A percentile compares a stretch with the other conserved stretches of the same genome.
Evolutionary conservation across 192 early-diverging fungal genomes (phyloP).

Genomic region (Paraglomus brasilianum): DNA sequence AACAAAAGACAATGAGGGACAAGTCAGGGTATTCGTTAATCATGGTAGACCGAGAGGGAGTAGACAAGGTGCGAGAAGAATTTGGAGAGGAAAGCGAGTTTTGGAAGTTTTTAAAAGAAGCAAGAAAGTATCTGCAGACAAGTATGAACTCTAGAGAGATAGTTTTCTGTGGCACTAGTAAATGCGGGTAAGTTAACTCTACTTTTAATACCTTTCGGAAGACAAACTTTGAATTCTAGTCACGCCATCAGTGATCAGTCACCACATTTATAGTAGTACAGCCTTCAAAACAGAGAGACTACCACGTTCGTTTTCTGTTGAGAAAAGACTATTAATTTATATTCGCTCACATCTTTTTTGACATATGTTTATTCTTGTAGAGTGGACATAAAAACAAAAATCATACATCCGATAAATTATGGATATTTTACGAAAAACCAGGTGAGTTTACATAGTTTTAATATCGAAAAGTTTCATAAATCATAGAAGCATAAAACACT

Average conservation of each 20-base stretch:
- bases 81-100: constrained; percentile 35
- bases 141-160: constrained; percentile 40
- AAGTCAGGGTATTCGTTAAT: constrained; percentile 50
- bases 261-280: neutral
- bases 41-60: constrained; percentile 53
- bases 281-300: neutral
- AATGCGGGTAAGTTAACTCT: constrained; percentile 44
- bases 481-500: too few species aligned
- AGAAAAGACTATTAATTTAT: neutral
- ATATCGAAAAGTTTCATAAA: too few species aligned
- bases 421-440: constrained; percentile 40
- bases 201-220: neutral
- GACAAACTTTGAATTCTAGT: neutral
- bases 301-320: neutral
- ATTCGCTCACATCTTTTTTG: neutral
- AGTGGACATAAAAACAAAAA: constrained; percentile 45
- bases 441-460: neutral
- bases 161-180: constrained; percentile 51
- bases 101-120: constrained; percentile 51
- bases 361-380: constrained; percentile 10
- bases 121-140: constrained; percentile 47
- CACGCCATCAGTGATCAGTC: neutral
- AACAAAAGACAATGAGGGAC: neutral
- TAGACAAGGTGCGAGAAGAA: constrained; percentile 40
- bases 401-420: constrained; percentile 60